Base-by-base conservation (phyloP, 2,329 filamentous ascomycete genomes). In the Pseudodiploospora longispora region DNA sequence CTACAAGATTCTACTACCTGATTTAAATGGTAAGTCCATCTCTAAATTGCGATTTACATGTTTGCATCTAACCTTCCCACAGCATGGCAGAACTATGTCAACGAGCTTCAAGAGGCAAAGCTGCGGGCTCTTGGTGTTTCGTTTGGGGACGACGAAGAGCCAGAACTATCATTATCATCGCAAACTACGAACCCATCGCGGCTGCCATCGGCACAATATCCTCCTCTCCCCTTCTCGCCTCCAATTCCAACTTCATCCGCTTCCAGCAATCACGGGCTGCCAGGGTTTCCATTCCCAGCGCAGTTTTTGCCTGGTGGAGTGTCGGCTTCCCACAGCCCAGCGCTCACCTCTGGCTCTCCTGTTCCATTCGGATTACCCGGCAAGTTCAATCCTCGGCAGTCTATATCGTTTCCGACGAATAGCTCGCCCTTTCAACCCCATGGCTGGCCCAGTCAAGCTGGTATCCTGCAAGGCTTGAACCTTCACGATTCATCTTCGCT, bases 121-220 rank as follows among this genome's bases (percentile, higher is more conserved):
- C 73, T 98, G 42, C 82, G 89, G 49, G 90, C 91, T 41, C 74
- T 98, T 44, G 93, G 93, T 51, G 93, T 97, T 9, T 89, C 81
- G 12, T 75, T 87, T 48, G 86, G 82, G 32, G 81, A 84, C 40
- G 83, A 88, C 5, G 87, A 93, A 41, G 67, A 69, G 29, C 67
- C 76, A 48, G 69, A 76, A 4, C 67, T 73, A 36, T 79, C 80
- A 4, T 74, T 83, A 52, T 91, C 88, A 10, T 82, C 83, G 7
- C 78, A 70, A n/a, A 71, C 71, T 4, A 74, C 76, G 7, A 70
- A 74, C 41, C 69, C 83, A 52, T 83, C 80, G 55, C 72, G 83
- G 46, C 83, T 85, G 55, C 71, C 80, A 27, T 89, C 87, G 6
- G 80, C 78, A 37, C 82, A 86, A 52, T 87, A 87, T 58, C 84